These are phyloP conservation scores for Myriosclerotinia scirpicola DNA, from an alignment of 2,329 filamentous ascomycete species.

Conservation along the genomic window DNA sequence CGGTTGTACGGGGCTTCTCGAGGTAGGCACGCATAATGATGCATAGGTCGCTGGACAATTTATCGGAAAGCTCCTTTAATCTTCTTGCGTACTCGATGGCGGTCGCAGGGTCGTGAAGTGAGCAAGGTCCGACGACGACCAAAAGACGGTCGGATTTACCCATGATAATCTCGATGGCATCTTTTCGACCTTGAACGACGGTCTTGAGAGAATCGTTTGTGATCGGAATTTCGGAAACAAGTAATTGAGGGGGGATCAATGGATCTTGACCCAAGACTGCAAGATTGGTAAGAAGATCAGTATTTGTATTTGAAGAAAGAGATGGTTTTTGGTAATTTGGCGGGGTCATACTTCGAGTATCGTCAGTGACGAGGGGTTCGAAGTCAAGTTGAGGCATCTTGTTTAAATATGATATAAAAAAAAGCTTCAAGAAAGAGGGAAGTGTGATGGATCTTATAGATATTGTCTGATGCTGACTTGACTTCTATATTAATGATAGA, in stretches of 20 bases:
- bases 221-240: conserved; percentile 82
- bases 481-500: neutral
- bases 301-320: conserved; percentile 19
- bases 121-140: conserved; percentile 94
- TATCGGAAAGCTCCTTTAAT: conserved; percentile 74
- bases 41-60: conserved; percentile 78
- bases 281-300: conserved; percentile 28
- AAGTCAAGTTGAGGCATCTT: conserved; percentile 39
- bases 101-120: conserved; percentile 87
- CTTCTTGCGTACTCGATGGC: conserved; percentile 86
- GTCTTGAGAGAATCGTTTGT: conserved; percentile 62
- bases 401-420: conserved; percentile 14
- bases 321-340: conserved; percentile 19
- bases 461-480: neutral
- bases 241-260: conserved; percentile 82
- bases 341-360: conserved; percentile 51
- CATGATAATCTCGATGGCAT: conserved; percentile 47
- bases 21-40: conserved; percentile 99
- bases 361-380: conserved; percentile 46
- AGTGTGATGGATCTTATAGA: conserved; percentile 6
- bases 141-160: conserved; percentile 70
- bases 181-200: conserved; percentile 68
- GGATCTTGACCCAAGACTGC: conserved; percentile 92
- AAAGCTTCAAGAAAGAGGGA: neutral
- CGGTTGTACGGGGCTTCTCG: conserved; percentile 96